Base-by-base conservation (phyloP, 352 stramenopile species). In the Aphanomyces invadans region DNA sequence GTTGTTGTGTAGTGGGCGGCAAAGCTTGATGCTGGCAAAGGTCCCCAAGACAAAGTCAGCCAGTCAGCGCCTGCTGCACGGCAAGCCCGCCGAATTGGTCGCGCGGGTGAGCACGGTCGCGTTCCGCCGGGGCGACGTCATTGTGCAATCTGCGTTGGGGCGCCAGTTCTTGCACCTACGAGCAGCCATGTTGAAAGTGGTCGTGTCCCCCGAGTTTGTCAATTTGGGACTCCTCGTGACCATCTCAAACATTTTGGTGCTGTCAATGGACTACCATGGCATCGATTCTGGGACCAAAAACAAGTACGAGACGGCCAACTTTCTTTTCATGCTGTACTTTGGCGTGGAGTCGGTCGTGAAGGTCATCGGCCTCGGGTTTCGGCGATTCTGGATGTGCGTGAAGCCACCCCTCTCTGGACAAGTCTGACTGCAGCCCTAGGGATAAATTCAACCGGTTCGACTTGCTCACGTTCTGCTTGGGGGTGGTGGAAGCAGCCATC, bases 361-460 rank as follows among this genome's bases (percentile, higher is more conserved):
- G 45, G 10, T 95, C 0, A 60, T 88, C 21, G 88, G 85, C 3
- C 75, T 97, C 2, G 90, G 90, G 0, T 51, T 87, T 0, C 70
- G 74, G 0, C 76, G 84, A 55, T 97, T 96, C 51, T 62, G 73
- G 29, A n/a, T 7, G 55, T 64, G 52, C 31, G 44, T 15, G 17
- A 56, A 39, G 46, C 60, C 38, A 23, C 1, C 0, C 19, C 70
- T 72, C n/a, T 29, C 38, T 69, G 23, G 48, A 46, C n/a, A 12
- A 21, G 29, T 25, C 21, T 52, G 15, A 10, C 12, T 36, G 31
- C 31, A n/a, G n/a, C 9, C 68, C 74, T 7, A 75, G 78, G 3
- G 87, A 95, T 33, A 72, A 72, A 4, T 93, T 93, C 68, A 93
- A 92, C 39, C 46, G 89, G 1, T 95, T 95, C 57, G 87, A 95